These are phyloP conservation scores for Mimosa pudica DNA, from an alignment of 306 rosid species.

Conservation along the genomic window DNA sequence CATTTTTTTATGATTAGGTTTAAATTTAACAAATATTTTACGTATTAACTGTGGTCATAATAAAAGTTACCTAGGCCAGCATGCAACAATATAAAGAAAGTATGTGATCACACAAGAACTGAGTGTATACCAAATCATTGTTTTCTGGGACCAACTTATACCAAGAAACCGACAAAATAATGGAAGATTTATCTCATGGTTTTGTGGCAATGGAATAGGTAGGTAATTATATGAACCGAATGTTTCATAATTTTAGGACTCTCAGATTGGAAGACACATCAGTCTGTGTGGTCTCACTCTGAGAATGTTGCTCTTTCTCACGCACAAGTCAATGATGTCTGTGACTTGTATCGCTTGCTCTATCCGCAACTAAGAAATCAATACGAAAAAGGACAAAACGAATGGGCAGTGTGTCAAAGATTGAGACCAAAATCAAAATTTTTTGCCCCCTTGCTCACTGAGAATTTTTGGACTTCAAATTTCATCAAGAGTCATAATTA, in stretches of 20 bases:
- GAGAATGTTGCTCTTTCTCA: constrained; percentile 35
- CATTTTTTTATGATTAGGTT: constrained; percentile 36
- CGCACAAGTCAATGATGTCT: constrained; percentile 52
- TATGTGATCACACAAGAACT: constrained; percentile 45
- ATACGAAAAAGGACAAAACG: constrained; percentile 31
- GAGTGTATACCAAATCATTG: constrained; percentile 43
- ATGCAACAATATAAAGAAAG: constrained; percentile 48
- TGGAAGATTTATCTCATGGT: constrained; percentile 37
- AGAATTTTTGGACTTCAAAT: neutral
- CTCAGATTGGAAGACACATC: constrained; percentile 33
- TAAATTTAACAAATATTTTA: constrained; percentile 19
- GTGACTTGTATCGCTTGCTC: constrained; percentile 58
- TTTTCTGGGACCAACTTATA: constrained; percentile 42
- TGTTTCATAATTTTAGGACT: constrained; percentile 51
- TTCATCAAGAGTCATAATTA: constrained; percentile 43
- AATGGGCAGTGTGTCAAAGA: constrained; percentile 14
- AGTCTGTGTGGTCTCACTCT: neutral
- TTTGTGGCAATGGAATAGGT: constrained; percentile 30
- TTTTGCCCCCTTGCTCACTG: too few relatives aligned
- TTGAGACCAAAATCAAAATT: constrained; percentile 37
- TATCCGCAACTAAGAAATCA: constrained; percentile 63
- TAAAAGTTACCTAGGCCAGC: constrained; percentile 36
- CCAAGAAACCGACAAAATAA: constrained; percentile 54
- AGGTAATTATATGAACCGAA: constrained; percentile 38
- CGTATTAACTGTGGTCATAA: neutral